A percentile compares a stretch with the other conserved stretches of the same genome.
These are phyloP conservation scores for Paragyromitra xinjiangensis DNA, from an alignment of 495 filamentous ascomycete species.

Conservation along the genomic window DNA sequence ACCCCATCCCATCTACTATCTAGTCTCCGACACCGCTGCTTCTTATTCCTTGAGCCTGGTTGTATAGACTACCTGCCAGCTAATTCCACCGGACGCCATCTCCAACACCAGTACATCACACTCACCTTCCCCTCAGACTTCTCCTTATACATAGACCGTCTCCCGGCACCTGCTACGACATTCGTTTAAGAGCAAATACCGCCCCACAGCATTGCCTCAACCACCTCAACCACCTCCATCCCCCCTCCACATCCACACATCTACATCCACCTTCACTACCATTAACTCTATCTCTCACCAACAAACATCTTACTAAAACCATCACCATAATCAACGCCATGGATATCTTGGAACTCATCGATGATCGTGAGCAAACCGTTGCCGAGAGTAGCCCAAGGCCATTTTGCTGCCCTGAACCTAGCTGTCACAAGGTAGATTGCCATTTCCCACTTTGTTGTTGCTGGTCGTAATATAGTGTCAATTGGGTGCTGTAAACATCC, in stretches of 20 bases:
- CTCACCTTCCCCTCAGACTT: slow-evolving; percentile 29
- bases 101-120: slow-evolving; percentile 37
- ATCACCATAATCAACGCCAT: slow-evolving; percentile 51
- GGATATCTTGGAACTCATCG: slow-evolving; percentile 59
- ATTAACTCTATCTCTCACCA: slow-evolving; percentile 13
- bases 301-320: slow-evolving; percentile 28
- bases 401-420: slow-evolving; percentile 55
- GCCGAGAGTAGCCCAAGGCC: slow-evolving; percentile 55
- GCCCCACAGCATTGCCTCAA: slow-evolving; percentile 10
- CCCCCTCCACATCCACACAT: background rate
- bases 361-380: slow-evolving; percentile 58
- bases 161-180: slow-evolving; percentile 45
- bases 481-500: slow-evolving; percentile 24
- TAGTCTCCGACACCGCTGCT: slow-evolving; percentile 44
- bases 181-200: slow-evolving; percentile 44
- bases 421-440: slow-evolving; percentile 57
- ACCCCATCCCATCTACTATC: slow-evolving; percentile 36
- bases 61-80: slow-evolving; percentile 49
- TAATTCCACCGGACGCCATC: slow-evolving; percentile 42
- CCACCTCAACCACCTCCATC: slow-evolving; percentile 3
- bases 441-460: slow-evolving; percentile 30
- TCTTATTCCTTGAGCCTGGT: slow-evolving; percentile 46
- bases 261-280: background rate
- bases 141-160: slow-evolving; percentile 48
- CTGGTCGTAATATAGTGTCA: slow-evolving; percentile 22